These are phyloP conservation scores for Podila epigama DNA, from an alignment of 192 early-diverging fungal species.

Conservation along the genomic window DNA sequence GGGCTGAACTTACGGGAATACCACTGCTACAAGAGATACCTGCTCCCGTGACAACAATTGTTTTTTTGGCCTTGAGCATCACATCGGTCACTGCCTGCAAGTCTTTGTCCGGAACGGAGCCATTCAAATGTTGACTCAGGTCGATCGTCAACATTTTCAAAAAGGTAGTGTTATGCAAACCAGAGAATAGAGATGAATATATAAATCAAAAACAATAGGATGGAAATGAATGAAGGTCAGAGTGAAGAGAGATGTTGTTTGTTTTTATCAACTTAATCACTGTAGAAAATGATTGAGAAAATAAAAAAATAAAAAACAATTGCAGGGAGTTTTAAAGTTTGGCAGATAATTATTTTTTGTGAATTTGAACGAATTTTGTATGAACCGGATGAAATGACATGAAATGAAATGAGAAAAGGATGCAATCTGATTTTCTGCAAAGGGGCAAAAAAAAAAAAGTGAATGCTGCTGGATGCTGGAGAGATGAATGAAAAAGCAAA, in stretches of 20 bases:
- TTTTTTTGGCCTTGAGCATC: slow-evolving; percentile 57
- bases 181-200: no score
- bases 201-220: slow-evolving; percentile 1
- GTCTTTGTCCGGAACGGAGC: slow-evolving; percentile 14
- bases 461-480: no score
- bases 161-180: not conserved
- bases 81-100: slow-evolving; percentile 30
- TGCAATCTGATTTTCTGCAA: no score
- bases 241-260: not conserved
- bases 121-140: slow-evolving; percentile 15
- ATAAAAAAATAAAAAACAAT: not conserved
- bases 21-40: slow-evolving; percentile 90
- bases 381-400: no score
- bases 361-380: no score
- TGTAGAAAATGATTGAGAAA: not conserved
- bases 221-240: not conserved
- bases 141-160: slow-evolving; percentile 40
- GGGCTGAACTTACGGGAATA: slow-evolving; percentile 72
- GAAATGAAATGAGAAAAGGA: no score
- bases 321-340: not conserved
- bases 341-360: no score
- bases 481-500: no score
- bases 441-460: no score
- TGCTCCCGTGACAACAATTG: slow-evolving; percentile 83
- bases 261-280: not conserved